Conservation (phyloP, 768 basidiomycete genomes). For the Boletellus emodensis region DNA sequence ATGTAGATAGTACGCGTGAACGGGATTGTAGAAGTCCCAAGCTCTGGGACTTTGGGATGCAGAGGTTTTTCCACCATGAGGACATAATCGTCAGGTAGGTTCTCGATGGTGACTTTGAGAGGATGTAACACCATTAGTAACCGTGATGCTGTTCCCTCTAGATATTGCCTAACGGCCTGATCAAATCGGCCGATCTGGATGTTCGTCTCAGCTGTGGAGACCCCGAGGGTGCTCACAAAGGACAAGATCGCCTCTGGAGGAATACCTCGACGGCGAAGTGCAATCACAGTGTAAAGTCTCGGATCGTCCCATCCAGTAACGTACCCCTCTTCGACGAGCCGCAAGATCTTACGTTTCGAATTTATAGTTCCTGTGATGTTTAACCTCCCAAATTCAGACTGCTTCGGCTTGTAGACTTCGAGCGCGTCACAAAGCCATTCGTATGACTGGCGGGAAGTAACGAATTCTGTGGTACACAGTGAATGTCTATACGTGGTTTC, state of each 20-base stretch:
- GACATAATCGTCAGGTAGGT: constrained; percentile 81
- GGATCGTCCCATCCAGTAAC: constrained; percentile 98
- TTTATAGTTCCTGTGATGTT: constrained; percentile 92
- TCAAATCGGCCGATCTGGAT: constrained; percentile 91
- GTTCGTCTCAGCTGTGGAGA: constrained; percentile 78
- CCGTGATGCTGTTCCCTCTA: constrained; percentile 84
- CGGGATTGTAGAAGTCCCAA: constrained; percentile 77
- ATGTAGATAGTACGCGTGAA: constrained; percentile 91
- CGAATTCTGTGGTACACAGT: constrained; percentile 93
- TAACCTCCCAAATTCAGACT: constrained; percentile 94
- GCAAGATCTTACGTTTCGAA: constrained; percentile 93
- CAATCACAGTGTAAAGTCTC: constrained; percentile 93
- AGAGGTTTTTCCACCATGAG: constrained; percentile 84
- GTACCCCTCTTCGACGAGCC: constrained; percentile 78
- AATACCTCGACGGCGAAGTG: constrained; percentile 89
- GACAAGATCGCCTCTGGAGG: constrained; percentile 94
- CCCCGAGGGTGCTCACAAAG: constrained; percentile 92
- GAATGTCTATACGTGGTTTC: constrained; percentile 65
- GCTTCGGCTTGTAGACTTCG: constrained; percentile 95
- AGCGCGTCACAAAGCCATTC: constrained; percentile 99
- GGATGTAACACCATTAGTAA: constrained; percentile 90
- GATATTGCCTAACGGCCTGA: constrained; percentile 79
- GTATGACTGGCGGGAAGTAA: constrained; percentile 93
- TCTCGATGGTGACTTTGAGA: constrained; percentile 87
- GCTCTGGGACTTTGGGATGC: constrained; percentile 88